Conservation (phyloP, 2,329 filamentous ascomycete species). For the Hymenoscyphus fraxineus region DNA sequence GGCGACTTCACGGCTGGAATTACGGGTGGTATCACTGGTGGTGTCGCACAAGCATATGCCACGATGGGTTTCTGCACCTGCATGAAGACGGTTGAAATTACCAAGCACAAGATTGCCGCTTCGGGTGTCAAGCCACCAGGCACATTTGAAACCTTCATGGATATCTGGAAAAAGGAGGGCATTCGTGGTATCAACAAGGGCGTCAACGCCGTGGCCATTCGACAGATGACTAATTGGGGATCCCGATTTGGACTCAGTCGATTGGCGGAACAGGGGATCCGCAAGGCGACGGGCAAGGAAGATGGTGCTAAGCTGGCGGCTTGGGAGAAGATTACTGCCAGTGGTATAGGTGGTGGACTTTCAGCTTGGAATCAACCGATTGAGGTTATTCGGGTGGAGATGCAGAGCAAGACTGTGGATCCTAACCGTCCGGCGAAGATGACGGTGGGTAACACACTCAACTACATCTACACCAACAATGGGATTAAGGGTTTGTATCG, state of each 20-base stretch:
- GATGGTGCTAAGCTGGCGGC: constrained; percentile 73
- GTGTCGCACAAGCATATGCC: constrained; percentile 95
- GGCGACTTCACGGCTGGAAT: constrained; percentile 87
- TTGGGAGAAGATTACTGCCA: constrained; percentile 84
- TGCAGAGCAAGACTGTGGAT: constrained; percentile 98
- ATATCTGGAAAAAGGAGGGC: constrained; percentile 92
- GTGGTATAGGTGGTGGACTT: constrained; percentile 84
- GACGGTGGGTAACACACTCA: constrained; percentile 82
- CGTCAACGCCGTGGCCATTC: constrained; percentile 96
- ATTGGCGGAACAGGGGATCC: constrained; percentile 85
- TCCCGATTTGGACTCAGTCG: constrained; percentile 91
- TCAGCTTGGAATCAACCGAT: constrained; percentile 99
- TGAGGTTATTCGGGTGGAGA: constrained; percentile 98
- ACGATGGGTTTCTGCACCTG: constrained; percentile 99
- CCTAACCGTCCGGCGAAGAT: constrained; percentile 98
- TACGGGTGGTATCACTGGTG: constrained; percentile 83
- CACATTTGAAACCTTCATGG: constrained; percentile 93
- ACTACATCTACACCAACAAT: constrained; percentile 88
- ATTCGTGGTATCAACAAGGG: constrained; percentile 96
- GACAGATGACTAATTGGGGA: constrained; percentile 99
- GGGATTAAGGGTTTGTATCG: constrained; percentile 92
- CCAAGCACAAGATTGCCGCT: constrained; percentile 90
- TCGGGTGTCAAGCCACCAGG: constrained; percentile 78
- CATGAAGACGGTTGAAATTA: constrained; percentile 99
- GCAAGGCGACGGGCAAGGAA: constrained; percentile 72